A percentile compares a stretch with the other conserved stretches of the same genome.
These are phyloP conservation scores for Maudiozyma barnettii DNA, from an alignment of 805 yeast genomes.

Conservation along the genomic window DNA sequence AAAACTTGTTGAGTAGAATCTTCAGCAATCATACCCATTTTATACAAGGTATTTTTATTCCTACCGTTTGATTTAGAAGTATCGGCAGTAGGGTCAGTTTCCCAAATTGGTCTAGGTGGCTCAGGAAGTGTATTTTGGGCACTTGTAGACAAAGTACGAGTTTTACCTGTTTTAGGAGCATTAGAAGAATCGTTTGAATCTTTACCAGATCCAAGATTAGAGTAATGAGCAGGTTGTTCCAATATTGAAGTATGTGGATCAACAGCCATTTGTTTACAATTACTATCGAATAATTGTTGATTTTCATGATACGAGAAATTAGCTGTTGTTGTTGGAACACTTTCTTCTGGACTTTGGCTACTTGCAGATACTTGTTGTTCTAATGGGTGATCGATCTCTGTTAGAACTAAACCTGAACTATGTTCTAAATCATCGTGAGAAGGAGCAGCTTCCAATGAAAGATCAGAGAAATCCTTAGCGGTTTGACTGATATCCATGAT, in stretches of 20 bases:
- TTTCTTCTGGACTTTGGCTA: slow-evolving; percentile 1
- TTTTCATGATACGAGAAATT: slow-evolving; percentile 28
- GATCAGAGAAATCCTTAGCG: slow-evolving; percentile 8
- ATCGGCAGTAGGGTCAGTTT: not conserved
- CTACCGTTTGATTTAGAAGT: not conserved
- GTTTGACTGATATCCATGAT: slow-evolving; percentile 5
- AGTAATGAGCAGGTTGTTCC: slow-evolving; percentile 12
- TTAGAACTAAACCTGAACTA: slow-evolving; percentile 11
- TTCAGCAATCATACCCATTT: slow-evolving; percentile 38
- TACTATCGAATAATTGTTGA: slow-evolving; percentile 24
- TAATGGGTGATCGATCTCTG: not conserved
- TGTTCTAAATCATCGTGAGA: slow-evolving; percentile 18
- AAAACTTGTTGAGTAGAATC: slow-evolving; percentile 42
- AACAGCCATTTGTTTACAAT: slow-evolving; percentile 24
- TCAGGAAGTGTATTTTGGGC: slow-evolving; percentile 23
- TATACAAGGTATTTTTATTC: slow-evolving; percentile 24
- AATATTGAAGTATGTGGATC: slow-evolving; percentile 16
- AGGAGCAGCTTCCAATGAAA: slow-evolving; percentile 23
- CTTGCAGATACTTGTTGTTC: not conserved
- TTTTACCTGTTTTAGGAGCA: not conserved
- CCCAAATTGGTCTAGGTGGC: slow-evolving; percentile 7
- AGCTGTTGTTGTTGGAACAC: slow-evolving; percentile 11
- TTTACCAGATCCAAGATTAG: not conserved
- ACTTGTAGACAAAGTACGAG: slow-evolving; percentile 17
- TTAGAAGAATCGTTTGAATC: not conserved